Conservation (phyloP, 2,329 filamentous ascomycete genomes). For the Albifimbria verrucaria region DNA sequence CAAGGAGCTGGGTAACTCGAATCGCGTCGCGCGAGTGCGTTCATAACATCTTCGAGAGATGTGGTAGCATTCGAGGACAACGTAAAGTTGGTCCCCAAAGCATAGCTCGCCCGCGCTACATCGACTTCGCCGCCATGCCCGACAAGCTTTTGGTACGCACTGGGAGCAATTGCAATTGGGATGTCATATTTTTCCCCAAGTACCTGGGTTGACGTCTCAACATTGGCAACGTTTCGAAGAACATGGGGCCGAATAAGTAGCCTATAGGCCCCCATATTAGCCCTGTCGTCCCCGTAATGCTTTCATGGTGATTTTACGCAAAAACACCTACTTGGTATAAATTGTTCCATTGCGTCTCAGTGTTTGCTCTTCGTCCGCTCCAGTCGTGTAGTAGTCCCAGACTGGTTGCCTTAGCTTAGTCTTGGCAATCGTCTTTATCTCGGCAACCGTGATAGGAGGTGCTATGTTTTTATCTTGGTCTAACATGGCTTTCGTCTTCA, state of each 20-base stretch:
- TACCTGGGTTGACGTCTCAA: constrained; percentile 13
- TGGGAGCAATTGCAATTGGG: constrained; percentile 26
- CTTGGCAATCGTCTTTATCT: constrained; percentile 10
- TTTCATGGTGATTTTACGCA: constrained; percentile 13
- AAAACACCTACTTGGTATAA: constrained; percentile 11
- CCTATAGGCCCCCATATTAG: constrained; percentile 12
- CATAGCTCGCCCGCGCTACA: constrained; percentile 18
- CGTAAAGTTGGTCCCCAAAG: constrained; percentile 19
- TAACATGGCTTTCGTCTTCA: no score
- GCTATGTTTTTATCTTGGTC: no score
- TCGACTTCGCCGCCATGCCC: constrained; percentile 24
- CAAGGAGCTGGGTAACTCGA: constrained; percentile 13
- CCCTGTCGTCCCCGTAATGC: constrained; percentile 15
- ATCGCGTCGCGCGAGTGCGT: constrained; percentile 7
- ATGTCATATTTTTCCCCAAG: constrained; percentile 12
- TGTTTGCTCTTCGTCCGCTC: constrained; percentile 17
- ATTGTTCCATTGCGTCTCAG: constrained; percentile 11
- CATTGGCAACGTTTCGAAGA: constrained; percentile 13
- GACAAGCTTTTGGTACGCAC: constrained; percentile 23
- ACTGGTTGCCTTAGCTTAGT: constrained; percentile 9
- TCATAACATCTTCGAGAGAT: constrained; percentile 23
- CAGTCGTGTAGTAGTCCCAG: constrained; percentile 19
- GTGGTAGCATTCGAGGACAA: constrained; percentile 23
- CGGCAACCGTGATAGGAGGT: constrained; percentile 14
- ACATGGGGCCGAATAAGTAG: constrained; percentile 8